phyloP scores from a whole-genome alignment of 2,329 filamentous ascomycete species.

The Fusarium sp. region DNA sequence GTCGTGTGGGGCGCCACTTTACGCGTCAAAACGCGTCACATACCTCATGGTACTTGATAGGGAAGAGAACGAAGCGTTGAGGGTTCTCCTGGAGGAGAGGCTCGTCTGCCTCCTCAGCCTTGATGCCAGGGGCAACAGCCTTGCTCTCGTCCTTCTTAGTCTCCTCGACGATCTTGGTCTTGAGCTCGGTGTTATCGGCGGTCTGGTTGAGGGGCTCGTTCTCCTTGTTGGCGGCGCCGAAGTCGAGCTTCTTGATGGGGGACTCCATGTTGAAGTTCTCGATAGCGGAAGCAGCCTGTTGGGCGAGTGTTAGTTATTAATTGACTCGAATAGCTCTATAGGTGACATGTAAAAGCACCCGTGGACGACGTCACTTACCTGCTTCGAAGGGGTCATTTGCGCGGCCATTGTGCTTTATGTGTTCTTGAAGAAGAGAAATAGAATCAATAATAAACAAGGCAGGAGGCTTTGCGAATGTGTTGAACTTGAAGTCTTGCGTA shows the following conservation, averaged over 20 bases:
- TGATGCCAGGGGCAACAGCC: conserved; percentile 63
- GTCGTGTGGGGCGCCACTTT: conserved; percentile 61
- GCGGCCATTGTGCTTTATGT: conserved; percentile 72
- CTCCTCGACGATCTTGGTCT: conserved; percentile 67
- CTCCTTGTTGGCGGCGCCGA: conserved; percentile 81
- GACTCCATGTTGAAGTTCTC: conserved; percentile 93
- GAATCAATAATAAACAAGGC: conserved; percentile 21
- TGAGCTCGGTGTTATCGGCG: conserved; percentile 67
- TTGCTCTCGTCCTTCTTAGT: conserved; percentile 51
- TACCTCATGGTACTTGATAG: conserved; percentile 99
- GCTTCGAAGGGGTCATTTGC: conserved; percentile 72
- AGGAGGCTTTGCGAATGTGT: conserved; percentile 33
- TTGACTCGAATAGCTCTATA: conserved; percentile 7
- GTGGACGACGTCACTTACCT: conserved; percentile 58
- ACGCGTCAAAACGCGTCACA: conserved; percentile 74
- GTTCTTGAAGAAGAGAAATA: conserved; percentile 7
- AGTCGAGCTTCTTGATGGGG: conserved; percentile 89
- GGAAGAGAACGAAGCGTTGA: conserved; percentile 95
- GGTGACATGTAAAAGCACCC: neutral
- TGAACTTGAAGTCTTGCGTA: conserved; percentile 29
- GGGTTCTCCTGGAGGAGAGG: conserved; percentile 95
- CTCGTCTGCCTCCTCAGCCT: conserved; percentile 81
- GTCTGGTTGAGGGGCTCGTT: conserved; percentile 70
- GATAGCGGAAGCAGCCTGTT: conserved; percentile 85
- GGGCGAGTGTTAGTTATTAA: conserved; percentile 48